Base-by-base conservation (phyloP, 768 basidiomycete genomes). In the Rhodotorula paludigena region DNA sequence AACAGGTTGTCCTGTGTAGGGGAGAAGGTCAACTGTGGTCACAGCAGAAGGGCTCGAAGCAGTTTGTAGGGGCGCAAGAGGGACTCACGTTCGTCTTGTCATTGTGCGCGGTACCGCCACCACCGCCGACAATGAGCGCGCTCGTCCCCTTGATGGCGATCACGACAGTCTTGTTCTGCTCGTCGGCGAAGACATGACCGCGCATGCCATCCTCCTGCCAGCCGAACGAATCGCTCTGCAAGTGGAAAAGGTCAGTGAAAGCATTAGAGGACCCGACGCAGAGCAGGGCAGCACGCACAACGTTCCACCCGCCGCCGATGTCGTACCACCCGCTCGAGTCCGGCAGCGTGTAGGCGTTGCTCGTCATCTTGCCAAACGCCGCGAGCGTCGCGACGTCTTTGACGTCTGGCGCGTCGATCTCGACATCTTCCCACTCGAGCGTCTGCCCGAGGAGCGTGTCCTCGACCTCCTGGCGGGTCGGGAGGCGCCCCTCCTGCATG, bases 121-220 rank as follows among this genome's bases (percentile, higher is more conserved):
- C 77, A 8, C 77, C 77, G 8, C 77, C 77, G 25, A 74, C 57
- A 21, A 75, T 36, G 41, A 63, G 68, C 1, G 88, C 86, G 3
- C 89, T 90, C 0, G 94, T 98, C n/a, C 94, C 94, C 76, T 98
- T 97, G 79, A 97, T 82, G 32, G 90, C 84, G 60, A 97, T 81
- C 36, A 96, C 81, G 32, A 97, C 89, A 0, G 90, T 94, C 21
- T 85, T 85, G 72, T 93, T 91, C 77, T 90, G 87, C 20, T 81
- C 81, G 1, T 85, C 85, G n/a, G 87, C 89, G 73, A 94, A 96
- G 30, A 98, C 80, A 74, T 97, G 92, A 0, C 94, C 94, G 52
- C 94, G 84, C 66, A 97, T 84, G 0, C 92, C 92, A 76, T 96
- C 90, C n/a, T 86, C 86, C 71, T 88, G 85, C 92, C 93, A 97